Evolutionary conservation across 2,329 filamentous ascomycete species (phyloP), one percentile per base, ranked within the genome.

Genomic region (Arthrinium phaeospermum): DNA sequence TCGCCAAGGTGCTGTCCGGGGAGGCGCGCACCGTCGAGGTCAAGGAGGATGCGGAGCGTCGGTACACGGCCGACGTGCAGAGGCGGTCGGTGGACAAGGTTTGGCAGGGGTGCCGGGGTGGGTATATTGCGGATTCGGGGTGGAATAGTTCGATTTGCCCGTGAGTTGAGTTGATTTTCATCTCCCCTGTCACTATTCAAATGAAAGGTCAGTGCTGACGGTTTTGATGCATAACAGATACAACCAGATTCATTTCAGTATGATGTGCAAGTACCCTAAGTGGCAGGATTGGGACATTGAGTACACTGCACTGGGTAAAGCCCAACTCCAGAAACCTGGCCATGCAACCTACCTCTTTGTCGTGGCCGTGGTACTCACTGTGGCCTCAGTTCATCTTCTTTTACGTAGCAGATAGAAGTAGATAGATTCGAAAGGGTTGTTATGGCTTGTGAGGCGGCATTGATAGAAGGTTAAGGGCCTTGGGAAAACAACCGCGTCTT

Each of bases 1-100:
- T 85, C 75, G 86, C 87, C 0, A 71, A 16, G 12, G 24, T 84
- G 4, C 78, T 86, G 0, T 77, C 82, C 1, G 80, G 80, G 0
- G 73, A 80, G 1, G 78, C 77, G 1, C 79, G 75, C n/a, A 73
- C 76, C 0, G 77, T 78, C 1, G 80, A 83, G 49, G 76, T 85
- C 14, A 80, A 79, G 37, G 76, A 64, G 2, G 75, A 81, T 0
- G 83, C 83, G 1, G 83, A 85, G 74, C 70, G 77, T 47, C 71
- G 70, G 7, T 83, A 82, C 71, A 78, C 80, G 0, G 67, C 77
- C 2, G 72, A 76, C 30, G 72, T 84, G 8, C 83, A 86, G 53
- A 51, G 69, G 0, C 78, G 76, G 3, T 72, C 85, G 67, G 49
- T 75, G 1, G 76, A 80, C 3, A 84, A 78, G 0, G 82, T 85